Conservation (phyloP, 805 yeast species). For the Cyberlindnera maclurae region DNA sequence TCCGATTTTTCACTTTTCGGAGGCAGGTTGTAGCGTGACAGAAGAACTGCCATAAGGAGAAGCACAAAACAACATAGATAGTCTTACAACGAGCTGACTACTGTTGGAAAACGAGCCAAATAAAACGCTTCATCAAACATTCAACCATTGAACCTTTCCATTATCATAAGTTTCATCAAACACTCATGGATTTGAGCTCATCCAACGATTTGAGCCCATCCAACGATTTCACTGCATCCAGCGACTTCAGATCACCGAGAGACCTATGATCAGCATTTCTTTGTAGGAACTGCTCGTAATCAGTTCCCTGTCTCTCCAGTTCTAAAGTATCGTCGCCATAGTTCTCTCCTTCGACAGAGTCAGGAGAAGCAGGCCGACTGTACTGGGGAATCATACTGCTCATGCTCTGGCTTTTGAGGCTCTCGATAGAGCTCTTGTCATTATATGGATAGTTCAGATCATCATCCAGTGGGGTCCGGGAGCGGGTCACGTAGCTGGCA, state of each 20-base stretch:
- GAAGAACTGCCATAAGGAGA: too few species aligned
- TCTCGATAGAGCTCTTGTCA: conserved; percentile 17
- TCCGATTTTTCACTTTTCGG: neutral
- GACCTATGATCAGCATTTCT: neutral
- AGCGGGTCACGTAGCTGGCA: conserved; percentile 15
- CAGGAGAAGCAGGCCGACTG: conserved; percentile 10
- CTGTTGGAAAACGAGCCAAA: too few species aligned
- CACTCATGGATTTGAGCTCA: too few species aligned
- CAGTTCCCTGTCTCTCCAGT: conserved; percentile 16
- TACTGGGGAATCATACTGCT: conserved; percentile 25
- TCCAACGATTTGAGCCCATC: too few species aligned
- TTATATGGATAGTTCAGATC: conserved; percentile 2
- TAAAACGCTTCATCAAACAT: too few species aligned
- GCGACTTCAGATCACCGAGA: too few species aligned
- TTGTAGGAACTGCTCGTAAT: conserved; percentile 18
- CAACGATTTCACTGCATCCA: too few species aligned
- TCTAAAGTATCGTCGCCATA: conserved; percentile 12
- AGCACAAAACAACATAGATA: too few species aligned
- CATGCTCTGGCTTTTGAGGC: conserved; percentile 19
- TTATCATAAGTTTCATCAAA: too few species aligned
- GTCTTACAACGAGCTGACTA: too few species aligned
- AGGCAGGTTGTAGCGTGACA: too few species aligned
- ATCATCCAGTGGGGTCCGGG: conserved; percentile 4
- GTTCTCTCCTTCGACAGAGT: conserved; percentile 1
- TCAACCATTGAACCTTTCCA: too few species aligned